phyloP scores from a whole-genome alignment of 106 monocot genomes.

The Apostasia shenzhenica region DNA sequence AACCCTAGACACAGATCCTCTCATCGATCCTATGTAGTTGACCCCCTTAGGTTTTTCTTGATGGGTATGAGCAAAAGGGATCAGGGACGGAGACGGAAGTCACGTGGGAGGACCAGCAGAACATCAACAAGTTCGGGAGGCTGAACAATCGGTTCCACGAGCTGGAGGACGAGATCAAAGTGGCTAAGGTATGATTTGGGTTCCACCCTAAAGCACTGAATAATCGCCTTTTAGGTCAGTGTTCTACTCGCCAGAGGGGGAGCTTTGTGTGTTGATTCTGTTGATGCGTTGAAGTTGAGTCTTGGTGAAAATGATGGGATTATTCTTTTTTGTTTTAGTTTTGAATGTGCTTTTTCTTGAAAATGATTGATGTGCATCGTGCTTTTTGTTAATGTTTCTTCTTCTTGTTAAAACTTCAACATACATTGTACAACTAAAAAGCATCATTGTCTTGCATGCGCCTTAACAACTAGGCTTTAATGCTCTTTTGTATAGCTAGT shows the following conservation, averaged over 20 bases:
- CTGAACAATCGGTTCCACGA: slow-evolving; percentile 90
- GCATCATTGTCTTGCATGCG: too few species aligned
- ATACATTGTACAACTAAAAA: too few species aligned
- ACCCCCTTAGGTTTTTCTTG: neutral
- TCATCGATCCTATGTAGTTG: neutral
- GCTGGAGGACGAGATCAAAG: slow-evolving; percentile 90
- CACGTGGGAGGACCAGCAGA: slow-evolving; percentile 96
- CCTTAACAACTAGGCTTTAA: too few species aligned
- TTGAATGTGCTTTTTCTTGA: neutral
- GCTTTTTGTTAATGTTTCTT: too few species aligned
- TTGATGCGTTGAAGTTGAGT: neutral
- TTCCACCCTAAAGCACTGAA: neutral
- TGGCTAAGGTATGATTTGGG: slow-evolving; percentile 45
- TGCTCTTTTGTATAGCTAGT: too few species aligned
- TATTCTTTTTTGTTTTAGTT: neutral
- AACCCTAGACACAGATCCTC: neutral
- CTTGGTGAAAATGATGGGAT: neutral
- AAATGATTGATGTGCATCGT: neutral
- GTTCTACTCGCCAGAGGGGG: neutral
- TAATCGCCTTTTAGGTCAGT: neutral
- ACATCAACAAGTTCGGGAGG: slow-evolving; percentile 87
- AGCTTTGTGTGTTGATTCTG: neutral
- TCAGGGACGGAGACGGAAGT: slow-evolving; percentile 65
- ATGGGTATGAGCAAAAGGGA: slow-evolving; percentile 20
- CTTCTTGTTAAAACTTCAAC: too few species aligned